Percentiles rank a stretch among this genome's conserved stretches.
Evolutionary conservation across 768 basidiomycete genomes (phyloP).

Genomic region (Tricholoma terreum): DNA sequence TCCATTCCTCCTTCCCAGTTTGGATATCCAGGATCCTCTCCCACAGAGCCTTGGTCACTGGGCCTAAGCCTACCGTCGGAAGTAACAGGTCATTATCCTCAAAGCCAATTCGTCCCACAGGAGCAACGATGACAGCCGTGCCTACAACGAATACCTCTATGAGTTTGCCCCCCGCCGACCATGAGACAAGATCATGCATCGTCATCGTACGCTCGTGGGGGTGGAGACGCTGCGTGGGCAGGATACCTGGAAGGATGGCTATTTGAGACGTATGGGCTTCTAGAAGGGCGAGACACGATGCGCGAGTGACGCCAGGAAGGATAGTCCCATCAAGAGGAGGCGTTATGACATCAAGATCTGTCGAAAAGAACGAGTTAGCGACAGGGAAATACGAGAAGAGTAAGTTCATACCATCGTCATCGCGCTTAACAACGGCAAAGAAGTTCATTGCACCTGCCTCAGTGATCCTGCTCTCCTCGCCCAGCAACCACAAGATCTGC

Average conservation of each 20-base stretch:
- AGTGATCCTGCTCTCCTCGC: conserved; percentile 46
- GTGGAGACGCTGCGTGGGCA: conserved; percentile 32
- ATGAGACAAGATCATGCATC: conserved; percentile 50
- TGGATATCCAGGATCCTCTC: conserved; percentile 68
- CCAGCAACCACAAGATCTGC: conserved; percentile 78
- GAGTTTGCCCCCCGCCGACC: conserved; percentile 49
- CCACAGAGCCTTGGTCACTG: conserved; percentile 63
- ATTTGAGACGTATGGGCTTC: conserved; percentile 53
- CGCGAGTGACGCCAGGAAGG: conserved; percentile 88
- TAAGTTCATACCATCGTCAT: conserved; percentile 50
- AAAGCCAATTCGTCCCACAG: conserved; percentile 58
- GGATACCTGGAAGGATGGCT: conserved; percentile 41
- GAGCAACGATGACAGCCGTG: conserved; percentile 68
- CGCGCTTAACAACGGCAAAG: conserved; percentile 60
- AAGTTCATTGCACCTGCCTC: conserved; percentile 83
- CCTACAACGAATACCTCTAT: conserved; percentile 79
- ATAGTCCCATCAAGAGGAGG: conserved; percentile 85
- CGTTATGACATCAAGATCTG: conserved; percentile 74
- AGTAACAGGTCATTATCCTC: conserved; percentile 43
- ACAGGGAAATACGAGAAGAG: not conserved
- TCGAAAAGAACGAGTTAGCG: not conserved
- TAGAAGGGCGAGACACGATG: conserved; percentile 65
- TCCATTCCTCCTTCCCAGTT: conserved; percentile 58
- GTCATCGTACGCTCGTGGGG: conserved; percentile 61
- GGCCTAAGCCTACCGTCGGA: conserved; percentile 45